These are phyloP conservation scores for Tolypocladium endophyticum DNA, from an alignment of 2,329 filamentous ascomycete species.

Conservation along the genomic window DNA sequence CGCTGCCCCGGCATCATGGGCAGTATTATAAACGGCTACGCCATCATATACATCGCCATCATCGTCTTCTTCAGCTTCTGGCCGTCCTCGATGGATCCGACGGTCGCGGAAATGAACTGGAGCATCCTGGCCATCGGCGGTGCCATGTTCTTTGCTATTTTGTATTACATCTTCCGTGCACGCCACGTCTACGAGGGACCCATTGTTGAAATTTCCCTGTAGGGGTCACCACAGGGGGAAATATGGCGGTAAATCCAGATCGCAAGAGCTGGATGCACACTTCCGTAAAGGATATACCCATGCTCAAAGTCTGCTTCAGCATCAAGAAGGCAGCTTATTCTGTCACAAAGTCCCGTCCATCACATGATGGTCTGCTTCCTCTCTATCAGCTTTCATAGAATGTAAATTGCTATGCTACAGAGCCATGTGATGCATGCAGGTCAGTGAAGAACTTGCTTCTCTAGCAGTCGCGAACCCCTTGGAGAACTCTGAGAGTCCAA, in stretches of 20 bases:
- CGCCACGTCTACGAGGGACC: neutral
- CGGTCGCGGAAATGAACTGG: neutral
- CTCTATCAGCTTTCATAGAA: neutral
- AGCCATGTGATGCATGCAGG: neutral
- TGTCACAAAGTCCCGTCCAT: neutral
- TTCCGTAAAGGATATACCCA: too few species aligned
- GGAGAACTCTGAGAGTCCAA: neutral
- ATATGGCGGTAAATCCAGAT: too few species aligned
- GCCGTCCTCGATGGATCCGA: neutral
- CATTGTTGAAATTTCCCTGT: neutral
- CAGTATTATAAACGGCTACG: neutral
- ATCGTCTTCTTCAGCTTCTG: neutral
- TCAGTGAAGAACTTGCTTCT: neutral
- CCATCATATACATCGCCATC: neutral
- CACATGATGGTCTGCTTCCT: neutral
- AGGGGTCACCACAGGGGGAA: neutral
- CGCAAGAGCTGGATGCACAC: neutral
- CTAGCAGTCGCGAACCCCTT: neutral
- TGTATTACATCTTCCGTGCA: neutral
- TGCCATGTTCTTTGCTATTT: neutral
- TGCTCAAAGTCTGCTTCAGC: too few species aligned
- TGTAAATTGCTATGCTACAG: neutral
- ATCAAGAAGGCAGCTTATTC: too few species aligned
- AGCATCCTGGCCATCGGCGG: neutral
- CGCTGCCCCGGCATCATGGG: neutral